Conservation (phyloP, 2,329 filamentous ascomycete genomes). For the Endoconidiophora laricicola region DNA sequence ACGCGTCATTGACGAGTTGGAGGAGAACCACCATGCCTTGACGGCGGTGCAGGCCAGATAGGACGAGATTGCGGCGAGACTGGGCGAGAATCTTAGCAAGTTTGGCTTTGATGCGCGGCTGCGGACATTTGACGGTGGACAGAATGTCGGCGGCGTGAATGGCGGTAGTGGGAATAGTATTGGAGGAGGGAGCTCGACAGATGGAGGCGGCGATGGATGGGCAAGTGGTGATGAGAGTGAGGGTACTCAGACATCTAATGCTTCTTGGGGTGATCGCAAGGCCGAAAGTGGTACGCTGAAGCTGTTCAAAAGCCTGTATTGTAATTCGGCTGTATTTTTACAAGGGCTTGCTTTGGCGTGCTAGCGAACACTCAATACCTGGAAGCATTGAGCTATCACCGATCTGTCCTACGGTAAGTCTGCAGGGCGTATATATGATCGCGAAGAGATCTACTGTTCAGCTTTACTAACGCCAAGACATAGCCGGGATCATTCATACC, state of each 20-base stretch:
- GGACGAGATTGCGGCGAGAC: constrained; percentile 23
- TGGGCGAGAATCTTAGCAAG: constrained; percentile 35
- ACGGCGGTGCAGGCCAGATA: constrained; percentile 18
- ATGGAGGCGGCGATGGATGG: constrained; percentile 14
- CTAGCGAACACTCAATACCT: constrained; percentile 40
- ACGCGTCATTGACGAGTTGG: constrained; percentile 37
- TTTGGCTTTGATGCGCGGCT: constrained; percentile 46
- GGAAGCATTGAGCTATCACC: constrained; percentile 49
- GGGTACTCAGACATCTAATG: constrained; percentile 16
- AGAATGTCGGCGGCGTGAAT: background rate
- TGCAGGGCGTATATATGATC: constrained; percentile 26
- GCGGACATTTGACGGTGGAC: constrained; percentile 26
- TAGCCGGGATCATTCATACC: constrained; percentile 45
- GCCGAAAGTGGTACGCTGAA: constrained; percentile 23
- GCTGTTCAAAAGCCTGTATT: constrained; percentile 41
- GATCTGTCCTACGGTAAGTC: too few relatives aligned
- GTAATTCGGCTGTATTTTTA: constrained; percentile 50
- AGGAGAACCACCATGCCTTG: constrained; percentile 35
- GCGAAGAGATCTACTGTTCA: constrained; percentile 27
- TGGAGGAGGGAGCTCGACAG: constrained; percentile 13
- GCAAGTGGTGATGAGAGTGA: constrained; percentile 21
- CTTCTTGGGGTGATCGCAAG: constrained; percentile 16
- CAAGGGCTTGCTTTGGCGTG: constrained; percentile 45
- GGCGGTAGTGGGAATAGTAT: constrained; percentile 14
- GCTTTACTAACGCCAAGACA: background rate